Base-by-base conservation (phyloP, 345 rosid genomes). In the Sisymbrium irio region DNA sequence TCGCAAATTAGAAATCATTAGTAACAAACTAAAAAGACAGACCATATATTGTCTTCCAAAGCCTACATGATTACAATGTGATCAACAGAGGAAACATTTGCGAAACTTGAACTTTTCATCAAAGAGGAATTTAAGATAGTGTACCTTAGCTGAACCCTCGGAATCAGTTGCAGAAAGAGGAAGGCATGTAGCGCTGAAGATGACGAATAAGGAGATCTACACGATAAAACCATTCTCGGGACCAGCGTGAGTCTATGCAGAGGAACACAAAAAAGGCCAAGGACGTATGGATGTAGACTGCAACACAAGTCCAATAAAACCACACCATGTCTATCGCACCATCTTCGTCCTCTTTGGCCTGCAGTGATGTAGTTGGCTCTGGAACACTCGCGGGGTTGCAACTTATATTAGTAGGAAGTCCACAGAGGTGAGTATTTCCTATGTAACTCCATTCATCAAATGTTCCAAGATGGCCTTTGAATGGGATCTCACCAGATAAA, bases 261-360 rank as follows among this genome's bases (percentile, higher is more conserved):
- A 57, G 62, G 36, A 57, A 57, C 20, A 9, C 62, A 33, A 35
- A 33, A 27, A 57, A 57, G 27, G 62, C 25, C 62, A 57, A 35
- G 1, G 3, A 17, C 35, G 62, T 57, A 9, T 42, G 9, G 42
- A 17, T 10, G 42, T 57, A 57, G 25, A 35, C 62, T 57, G 42
- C 62, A 33, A 42, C 62, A 17, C 62, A 57, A 17, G 62, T 57
- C 62, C 62, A 57, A 17, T 33, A 33, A 57, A 57, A 57, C 62
- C 62, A 57, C 42, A 4, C 42, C 42, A 35, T 33, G 9, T 57
- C 62, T 57, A 35, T 33, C 62, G 17, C 62, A 33, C 36, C 42
- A 57, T 4, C 62, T 17, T 57, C 41, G 15, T 56, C 27, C 5
- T 57, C 27, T 15, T 33, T 9, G 3, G 12, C 25, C 5, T 4